Percentiles rank a stretch among this genome's conserved stretches.
These are phyloP conservation scores for Amanita muscaria DNA, from an alignment of 768 basidiomycete species.

Conservation along the genomic window DNA sequence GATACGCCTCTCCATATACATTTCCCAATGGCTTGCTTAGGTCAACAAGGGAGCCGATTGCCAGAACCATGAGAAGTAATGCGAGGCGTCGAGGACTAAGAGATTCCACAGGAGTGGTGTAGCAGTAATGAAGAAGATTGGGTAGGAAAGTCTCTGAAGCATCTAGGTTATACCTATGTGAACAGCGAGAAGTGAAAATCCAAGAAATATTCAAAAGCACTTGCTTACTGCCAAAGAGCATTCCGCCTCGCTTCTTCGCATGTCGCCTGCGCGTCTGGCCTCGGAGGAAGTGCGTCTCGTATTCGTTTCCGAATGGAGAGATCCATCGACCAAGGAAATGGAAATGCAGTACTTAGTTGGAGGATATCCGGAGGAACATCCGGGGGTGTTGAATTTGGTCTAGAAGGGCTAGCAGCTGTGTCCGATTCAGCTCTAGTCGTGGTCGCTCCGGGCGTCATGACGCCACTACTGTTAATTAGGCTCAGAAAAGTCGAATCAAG, in stretches of 20 bases:
- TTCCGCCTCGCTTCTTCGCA: constrained; percentile 59
- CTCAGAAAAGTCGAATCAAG: no score
- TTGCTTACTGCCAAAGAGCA: constrained; percentile 64
- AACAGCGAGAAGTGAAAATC: constrained; percentile 9
- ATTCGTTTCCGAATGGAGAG: constrained; percentile 56
- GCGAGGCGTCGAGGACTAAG: constrained; percentile 61
- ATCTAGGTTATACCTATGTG: constrained; percentile 54
- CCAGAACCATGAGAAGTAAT: constrained; percentile 61
- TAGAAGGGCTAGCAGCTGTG: not conserved
- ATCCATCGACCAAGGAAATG: constrained; percentile 60
- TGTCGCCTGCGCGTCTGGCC: constrained; percentile 46
- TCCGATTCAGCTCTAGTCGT: no score
- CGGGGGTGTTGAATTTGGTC: constrained; percentile 18
- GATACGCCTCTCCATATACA: constrained; percentile 55
- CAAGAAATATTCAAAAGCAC: constrained; percentile 9
- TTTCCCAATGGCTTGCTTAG: constrained; percentile 45
- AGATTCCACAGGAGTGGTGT: constrained; percentile 48
- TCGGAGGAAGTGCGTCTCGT: constrained; percentile 51
- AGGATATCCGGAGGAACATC: constrained; percentile 40
- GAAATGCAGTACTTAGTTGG: constrained; percentile 58
- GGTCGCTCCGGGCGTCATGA: no score
- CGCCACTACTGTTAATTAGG: no score
- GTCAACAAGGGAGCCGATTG: constrained; percentile 65
- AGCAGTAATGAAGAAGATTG: constrained; percentile 61
- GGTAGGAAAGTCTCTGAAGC: constrained; percentile 63